These are phyloP conservation scores for Backusella luteola DNA, from an alignment of 192 early-diverging fungal genomes.

Conservation along the genomic window DNA sequence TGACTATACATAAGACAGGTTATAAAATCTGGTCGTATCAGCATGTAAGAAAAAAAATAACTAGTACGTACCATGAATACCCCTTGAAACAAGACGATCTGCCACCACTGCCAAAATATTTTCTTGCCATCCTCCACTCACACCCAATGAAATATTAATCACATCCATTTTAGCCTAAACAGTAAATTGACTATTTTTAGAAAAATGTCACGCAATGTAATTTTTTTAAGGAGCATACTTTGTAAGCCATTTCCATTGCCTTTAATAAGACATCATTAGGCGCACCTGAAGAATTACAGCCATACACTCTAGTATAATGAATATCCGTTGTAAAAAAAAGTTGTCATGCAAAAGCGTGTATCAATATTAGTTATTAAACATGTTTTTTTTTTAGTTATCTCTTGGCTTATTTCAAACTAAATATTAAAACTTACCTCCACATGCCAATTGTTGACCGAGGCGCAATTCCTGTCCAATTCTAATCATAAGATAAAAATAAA, in stretches of 20 bases:
- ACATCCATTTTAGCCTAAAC: constrained; percentile 61
- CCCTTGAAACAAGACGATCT: constrained; percentile 41
- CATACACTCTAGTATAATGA: constrained; percentile 51
- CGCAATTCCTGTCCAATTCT: constrained; percentile 57
- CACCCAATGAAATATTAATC: constrained; percentile 84
- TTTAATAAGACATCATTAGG: constrained; percentile 73
- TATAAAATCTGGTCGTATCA: background rate
- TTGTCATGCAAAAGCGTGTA: background rate
- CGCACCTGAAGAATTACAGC: constrained; percentile 62
- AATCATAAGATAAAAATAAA: constrained; percentile 9
- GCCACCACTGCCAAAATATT: constrained; percentile 58
- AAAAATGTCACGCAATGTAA: background rate
- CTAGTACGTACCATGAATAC: constrained; percentile 31
- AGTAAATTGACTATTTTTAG: constrained; percentile 4
- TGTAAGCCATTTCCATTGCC: constrained; percentile 70
- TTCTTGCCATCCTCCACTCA: constrained; percentile 59
- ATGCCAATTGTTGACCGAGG: constrained; percentile 67
- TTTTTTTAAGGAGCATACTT: constrained; percentile 29
- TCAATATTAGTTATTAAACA: background rate
- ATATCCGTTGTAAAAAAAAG: background rate
- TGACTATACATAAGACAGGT: constrained; percentile 29
- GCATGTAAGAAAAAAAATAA: background rate
- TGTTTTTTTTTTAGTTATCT: background rate
- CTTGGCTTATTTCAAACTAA: background rate
- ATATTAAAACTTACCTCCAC: constrained; percentile 55